Evolutionary conservation across 2,329 filamentous ascomycete genomes (phyloP).

Genomic region (Ilyonectria destructans): DNA sequence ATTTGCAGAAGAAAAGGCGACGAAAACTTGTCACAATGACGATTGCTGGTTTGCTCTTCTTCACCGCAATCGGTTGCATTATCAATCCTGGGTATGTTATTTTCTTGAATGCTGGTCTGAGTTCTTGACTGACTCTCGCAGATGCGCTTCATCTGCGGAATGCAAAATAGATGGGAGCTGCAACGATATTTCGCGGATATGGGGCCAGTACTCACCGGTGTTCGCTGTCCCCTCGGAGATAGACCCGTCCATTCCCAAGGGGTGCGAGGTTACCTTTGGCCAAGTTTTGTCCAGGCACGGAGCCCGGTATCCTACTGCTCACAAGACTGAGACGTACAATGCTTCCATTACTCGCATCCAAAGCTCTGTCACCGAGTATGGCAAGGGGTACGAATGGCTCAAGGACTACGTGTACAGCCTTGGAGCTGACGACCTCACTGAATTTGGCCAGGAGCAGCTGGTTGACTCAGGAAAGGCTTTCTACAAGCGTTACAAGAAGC

Average conservation of each 20-base stretch:
- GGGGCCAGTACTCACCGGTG: conserved; percentile 92
- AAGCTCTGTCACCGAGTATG: conserved; percentile 68
- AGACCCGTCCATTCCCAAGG: conserved; percentile 71
- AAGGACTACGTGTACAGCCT: conserved; percentile 80
- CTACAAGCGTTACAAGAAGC: conserved; percentile 78
- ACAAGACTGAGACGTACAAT: conserved; percentile 77
- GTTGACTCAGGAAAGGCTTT: conserved; percentile 84
- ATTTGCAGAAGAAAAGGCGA: not conserved
- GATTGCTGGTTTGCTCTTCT: conserved; percentile 14
- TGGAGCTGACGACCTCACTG: conserved; percentile 78
- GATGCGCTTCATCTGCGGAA: conserved; percentile 34
- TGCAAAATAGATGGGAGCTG: conserved; percentile 61
- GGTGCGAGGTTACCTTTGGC: conserved; percentile 85
- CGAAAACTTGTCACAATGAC: conserved; percentile 21
- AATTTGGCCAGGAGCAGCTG: conserved; percentile 79
- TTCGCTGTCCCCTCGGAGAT: conserved; percentile 82
- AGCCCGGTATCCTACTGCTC: conserved; percentile 82
- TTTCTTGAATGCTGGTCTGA: not conserved
- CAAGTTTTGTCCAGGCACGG: conserved; percentile 89
- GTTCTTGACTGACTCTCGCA: conserved; percentile 7
- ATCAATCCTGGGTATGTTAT: conserved; percentile 7
- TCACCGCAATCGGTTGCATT: conserved; percentile 11
- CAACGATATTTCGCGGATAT: conserved; percentile 73
- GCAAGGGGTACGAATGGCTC: conserved; percentile 79
- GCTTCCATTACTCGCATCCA: conserved; percentile 79